Evolutionary conservation across 805 yeast species (phyloP).

Genomic region (Myxozyma sirexii): DNA sequence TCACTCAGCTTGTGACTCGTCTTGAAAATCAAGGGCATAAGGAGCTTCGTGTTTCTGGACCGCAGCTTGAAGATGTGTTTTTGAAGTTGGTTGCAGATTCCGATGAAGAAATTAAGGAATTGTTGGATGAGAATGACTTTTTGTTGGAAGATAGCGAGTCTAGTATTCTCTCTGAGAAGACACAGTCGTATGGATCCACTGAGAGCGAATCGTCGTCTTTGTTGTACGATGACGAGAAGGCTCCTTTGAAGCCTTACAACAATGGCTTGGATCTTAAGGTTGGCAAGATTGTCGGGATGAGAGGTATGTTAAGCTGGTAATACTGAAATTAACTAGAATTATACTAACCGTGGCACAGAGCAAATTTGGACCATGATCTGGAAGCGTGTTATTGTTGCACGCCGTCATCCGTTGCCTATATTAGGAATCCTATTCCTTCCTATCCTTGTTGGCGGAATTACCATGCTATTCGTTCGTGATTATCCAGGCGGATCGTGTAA

Average conservation of each 20-base stretch:
- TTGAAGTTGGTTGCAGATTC: slow-evolving; percentile 40
- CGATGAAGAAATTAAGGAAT: slow-evolving; percentile 27
- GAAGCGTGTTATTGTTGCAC: slow-evolving; percentile 40
- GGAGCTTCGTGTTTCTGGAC: slow-evolving; percentile 42
- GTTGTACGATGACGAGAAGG: slow-evolving; percentile 11
- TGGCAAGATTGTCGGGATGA: slow-evolving; percentile 28
- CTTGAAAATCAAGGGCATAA: slow-evolving; percentile 35
- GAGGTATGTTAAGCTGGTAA: slow-evolving; percentile 11
- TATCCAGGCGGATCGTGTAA: slow-evolving; percentile 32
- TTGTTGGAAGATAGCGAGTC: slow-evolving; percentile 16
- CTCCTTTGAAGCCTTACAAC: slow-evolving; percentile 8
- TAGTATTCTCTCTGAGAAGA: slow-evolving; percentile 29
- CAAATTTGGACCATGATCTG: slow-evolving; percentile 41
- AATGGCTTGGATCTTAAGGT: slow-evolving; percentile 29
- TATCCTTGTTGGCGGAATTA: slow-evolving; percentile 40
- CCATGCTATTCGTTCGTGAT: slow-evolving; percentile 31
- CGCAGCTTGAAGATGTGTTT: slow-evolving; percentile 43
- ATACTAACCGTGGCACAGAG: slow-evolving; percentile 2
- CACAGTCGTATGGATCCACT: slow-evolving; percentile 23
- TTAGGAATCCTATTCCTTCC: slow-evolving; percentile 40
- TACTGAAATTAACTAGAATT: not conserved
- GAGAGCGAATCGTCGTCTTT: slow-evolving; percentile 6
- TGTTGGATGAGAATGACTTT: slow-evolving; percentile 28
- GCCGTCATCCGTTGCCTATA: slow-evolving; percentile 40
- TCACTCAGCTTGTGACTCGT: slow-evolving; percentile 34